Conservation (phyloP, 2,329 filamentous ascomycete genomes). For the Aspergillus tanneri region DNA sequence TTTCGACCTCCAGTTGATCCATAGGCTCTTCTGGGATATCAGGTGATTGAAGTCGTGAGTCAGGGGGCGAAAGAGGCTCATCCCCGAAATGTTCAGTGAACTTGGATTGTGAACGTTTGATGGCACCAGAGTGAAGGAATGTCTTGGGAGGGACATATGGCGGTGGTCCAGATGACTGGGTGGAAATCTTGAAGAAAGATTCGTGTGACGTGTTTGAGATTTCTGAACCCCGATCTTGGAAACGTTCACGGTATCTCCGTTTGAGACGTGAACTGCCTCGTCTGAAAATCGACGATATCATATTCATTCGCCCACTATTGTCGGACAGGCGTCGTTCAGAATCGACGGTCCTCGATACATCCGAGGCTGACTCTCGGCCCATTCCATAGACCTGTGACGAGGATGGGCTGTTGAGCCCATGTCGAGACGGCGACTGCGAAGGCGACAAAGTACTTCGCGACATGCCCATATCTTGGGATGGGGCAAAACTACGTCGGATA, state of each 20-base stretch:
- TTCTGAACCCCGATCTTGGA: slow-evolving; percentile 63
- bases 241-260: slow-evolving; percentile 53
- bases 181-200: slow-evolving; percentile 66
- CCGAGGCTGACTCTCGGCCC: slow-evolving; percentile 51
- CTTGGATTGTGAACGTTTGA: slow-evolving; percentile 80
- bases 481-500: slow-evolving; percentile 33
- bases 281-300: slow-evolving; percentile 74
- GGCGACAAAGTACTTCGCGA: slow-evolving; percentile 34
- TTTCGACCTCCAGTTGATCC: slow-evolving; percentile 12
- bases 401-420: slow-evolving; percentile 50
- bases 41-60: slow-evolving; percentile 76
- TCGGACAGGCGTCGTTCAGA: slow-evolving; percentile 57
- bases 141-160: slow-evolving; percentile 40
- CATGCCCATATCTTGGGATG: slow-evolving; percentile 35
- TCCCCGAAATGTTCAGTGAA: slow-evolving; percentile 93
- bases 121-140: slow-evolving; percentile 55
- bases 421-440: slow-evolving; percentile 46
- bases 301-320: slow-evolving; percentile 42
- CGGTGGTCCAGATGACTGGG: slow-evolving; percentile 48
- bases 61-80: slow-evolving; percentile 78
- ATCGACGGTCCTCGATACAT: slow-evolving; percentile 55
- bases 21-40: slow-evolving; percentile 53
- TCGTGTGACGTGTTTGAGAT: slow-evolving; percentile 90
- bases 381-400: slow-evolving; percentile 55
- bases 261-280: slow-evolving; percentile 59